Conservation (phyloP, 2,329 filamentous ascomycete species). For the Cyanodermella asteris region DNA sequence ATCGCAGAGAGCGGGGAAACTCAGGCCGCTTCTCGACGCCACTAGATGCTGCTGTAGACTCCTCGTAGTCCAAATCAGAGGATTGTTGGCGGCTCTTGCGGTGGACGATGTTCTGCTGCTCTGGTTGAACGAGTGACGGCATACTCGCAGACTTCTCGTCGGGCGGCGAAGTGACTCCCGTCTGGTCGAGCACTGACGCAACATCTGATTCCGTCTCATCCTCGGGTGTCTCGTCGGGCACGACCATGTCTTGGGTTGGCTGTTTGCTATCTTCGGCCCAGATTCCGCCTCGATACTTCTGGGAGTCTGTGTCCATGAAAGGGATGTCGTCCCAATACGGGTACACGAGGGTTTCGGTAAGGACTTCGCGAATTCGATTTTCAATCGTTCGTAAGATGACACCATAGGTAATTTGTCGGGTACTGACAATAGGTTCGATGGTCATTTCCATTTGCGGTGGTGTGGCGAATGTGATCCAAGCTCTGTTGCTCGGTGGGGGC, state of each 20-base stretch:
- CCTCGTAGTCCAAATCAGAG: background rate
- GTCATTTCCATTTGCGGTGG: constrained; percentile 83
- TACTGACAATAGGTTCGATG: constrained; percentile 90
- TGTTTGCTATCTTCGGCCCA: constrained; percentile 29
- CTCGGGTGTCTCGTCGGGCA: constrained; percentile 13
- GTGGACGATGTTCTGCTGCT: constrained; percentile 9
- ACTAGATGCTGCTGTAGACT: too few species aligned
- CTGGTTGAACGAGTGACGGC: constrained; percentile 11
- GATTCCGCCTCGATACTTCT: constrained; percentile 67
- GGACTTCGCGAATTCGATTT: constrained; percentile 78
- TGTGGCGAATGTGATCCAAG: constrained; percentile 93
- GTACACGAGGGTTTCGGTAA: constrained; percentile 74
- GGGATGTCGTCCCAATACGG: constrained; percentile 95
- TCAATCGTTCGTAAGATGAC: constrained; percentile 86
- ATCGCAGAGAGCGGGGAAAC: too few species aligned
- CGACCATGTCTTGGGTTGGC: constrained; percentile 9
- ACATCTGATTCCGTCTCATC: constrained; percentile 10
- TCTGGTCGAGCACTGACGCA: background rate
- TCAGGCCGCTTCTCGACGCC: too few species aligned
- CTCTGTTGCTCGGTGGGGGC: constrained; percentile 76
- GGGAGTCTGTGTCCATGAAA: constrained; percentile 61
- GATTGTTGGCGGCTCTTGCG: constrained; percentile 11
- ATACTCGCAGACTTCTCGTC: constrained; percentile 16
- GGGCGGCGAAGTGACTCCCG: constrained; percentile 1
- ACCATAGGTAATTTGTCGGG: constrained; percentile 83